Base-by-base conservation (phyloP, 2,329 filamentous ascomycete genomes). In the Claviceps maximensis region DNA sequence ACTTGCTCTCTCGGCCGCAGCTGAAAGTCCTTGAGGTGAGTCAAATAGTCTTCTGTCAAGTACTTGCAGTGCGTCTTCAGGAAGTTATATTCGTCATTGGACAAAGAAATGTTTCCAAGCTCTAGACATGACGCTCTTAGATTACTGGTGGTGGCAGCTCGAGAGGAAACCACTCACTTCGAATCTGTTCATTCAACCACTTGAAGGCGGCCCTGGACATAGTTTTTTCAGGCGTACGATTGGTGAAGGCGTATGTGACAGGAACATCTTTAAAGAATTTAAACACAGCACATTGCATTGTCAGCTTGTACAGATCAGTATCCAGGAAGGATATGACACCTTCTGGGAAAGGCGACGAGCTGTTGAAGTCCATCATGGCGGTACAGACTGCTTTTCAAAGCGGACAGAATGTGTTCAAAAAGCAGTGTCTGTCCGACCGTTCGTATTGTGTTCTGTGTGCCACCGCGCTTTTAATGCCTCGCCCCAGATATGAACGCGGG, bases 251-350 rank as follows among this genome's bases (percentile, higher is more conserved):
- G 65, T 97, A 98, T 2, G 87, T 89, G 54, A 97, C 93, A 46
- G 84, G 79, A 61, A 82, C 73, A 54, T 90, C 77, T 36, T 85
- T 85, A 69, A 95, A 97, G 73, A 90, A 94, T 69, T 94, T 94
- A 60, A 94, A 79, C 58, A 97, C 85, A 56, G 89, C 89, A 66
- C 87, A 95, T 84, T 98, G 93, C 93, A 98, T 98, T 21, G 93
- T 98, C 69, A 98, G 72, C 71, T 98, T 98, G 79, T 96, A 98
- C 56, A 98, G 65, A 60, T 84, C 81, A 17, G 86, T 91, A 64
- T 93, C 87, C 52, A 93, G 75, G 64, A 93, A 85, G 63, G 87
- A 91, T 63, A 83, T 86, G 64, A 91, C 81, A 50, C 87, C 87
- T 70, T 87, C 86, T 4, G 86, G 83, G 57, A 78, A 83, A 54